phyloP scores from a whole-genome alignment of 1,284 basidiomycete species.

The Cystobasidium slooffiae region DNA sequence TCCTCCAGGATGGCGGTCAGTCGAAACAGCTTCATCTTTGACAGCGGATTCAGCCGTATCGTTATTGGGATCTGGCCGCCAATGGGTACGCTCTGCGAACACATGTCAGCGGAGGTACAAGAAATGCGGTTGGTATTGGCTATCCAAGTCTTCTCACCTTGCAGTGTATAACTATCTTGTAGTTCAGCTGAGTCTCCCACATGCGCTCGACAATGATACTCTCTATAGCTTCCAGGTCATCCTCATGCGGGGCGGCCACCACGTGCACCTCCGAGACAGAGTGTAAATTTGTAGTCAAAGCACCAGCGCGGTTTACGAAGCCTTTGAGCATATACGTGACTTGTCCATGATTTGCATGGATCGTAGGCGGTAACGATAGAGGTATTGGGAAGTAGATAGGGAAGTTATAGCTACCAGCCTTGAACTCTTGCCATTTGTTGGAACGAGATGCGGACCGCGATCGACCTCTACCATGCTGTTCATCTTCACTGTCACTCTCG shows the following conservation, averaged over 20 bases:
- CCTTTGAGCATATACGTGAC: conserved; percentile 82
- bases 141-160: conserved; percentile 56
- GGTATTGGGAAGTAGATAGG: conserved; percentile 85
- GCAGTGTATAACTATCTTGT: conserved; percentile 75
- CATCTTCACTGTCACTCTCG: conserved; percentile 46
- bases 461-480: conserved; percentile 5
- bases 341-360: conserved; percentile 77
- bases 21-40: conserved; percentile 81
- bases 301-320: conserved; percentile 78
- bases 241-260: conserved; percentile 69
- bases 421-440: conserved; percentile 83
- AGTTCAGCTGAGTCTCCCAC: conserved; percentile 91
- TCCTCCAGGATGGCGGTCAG: conserved; percentile 79
- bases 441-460: conserved; percentile 14
- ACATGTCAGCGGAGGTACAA: not conserved
- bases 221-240: conserved; percentile 70
- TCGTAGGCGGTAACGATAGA: conserved; percentile 74
- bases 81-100: conserved; percentile 68
- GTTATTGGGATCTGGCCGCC: conserved; percentile 81
- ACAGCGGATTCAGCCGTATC: conserved; percentile 79
- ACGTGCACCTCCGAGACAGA: conserved; percentile 75
- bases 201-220: conserved; percentile 83
- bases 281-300: conserved; percentile 74
- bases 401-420: conserved; percentile 87
- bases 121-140: conserved; percentile 42